Percentiles rank a stretch among this genome's conserved stretches.
phyloP scores from a whole-genome alignment of 1,284 basidiomycete species.

The Apiotrichum gamsii region DNA sequence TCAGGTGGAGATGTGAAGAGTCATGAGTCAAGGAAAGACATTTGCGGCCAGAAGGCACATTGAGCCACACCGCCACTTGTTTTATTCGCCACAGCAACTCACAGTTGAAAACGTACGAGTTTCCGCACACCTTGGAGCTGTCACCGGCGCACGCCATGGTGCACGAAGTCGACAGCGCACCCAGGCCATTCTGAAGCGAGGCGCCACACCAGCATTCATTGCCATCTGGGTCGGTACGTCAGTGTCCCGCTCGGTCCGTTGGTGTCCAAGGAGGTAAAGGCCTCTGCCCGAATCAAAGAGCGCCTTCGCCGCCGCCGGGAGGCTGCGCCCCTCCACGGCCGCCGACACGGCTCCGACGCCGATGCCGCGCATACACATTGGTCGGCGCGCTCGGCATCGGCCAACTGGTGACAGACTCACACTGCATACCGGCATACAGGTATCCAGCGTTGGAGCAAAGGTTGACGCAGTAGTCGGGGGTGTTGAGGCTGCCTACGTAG shows the following conservation, averaged over 20 bases:
- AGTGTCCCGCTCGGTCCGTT: neutral
- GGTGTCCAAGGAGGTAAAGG: too few relatives aligned
- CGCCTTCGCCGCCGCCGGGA: too few relatives aligned
- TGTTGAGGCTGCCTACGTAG: constrained; percentile 21
- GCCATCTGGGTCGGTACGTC: neutral
- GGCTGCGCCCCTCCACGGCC: too few relatives aligned
- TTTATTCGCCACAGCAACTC: too few relatives aligned
- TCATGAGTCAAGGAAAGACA: too few relatives aligned
- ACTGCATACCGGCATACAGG: constrained; percentile 43
- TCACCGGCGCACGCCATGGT: constrained; percentile 16
- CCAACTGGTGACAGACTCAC: too few relatives aligned
- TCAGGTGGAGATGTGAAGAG: too few relatives aligned
- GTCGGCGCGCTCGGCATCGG: too few relatives aligned
- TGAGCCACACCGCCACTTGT: too few relatives aligned
- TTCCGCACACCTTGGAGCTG: constrained; percentile 13
- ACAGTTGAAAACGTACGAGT: neutral
- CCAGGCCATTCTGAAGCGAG: neutral
- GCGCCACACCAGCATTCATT: constrained; percentile 12
- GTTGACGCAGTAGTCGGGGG: constrained; percentile 37
- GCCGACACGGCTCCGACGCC: neutral
- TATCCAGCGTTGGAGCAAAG: constrained; percentile 37
- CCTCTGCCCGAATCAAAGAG: too few relatives aligned
- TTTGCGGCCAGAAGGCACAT: too few relatives aligned
- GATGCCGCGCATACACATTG: too few relatives aligned
- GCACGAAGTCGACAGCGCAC: neutral